Percentiles rank a stretch among this genome's conserved stretches.
Evolutionary conservation across 2,329 filamentous ascomycete genomes (phyloP).

Genomic region (Camptophora hylomeconis): DNA sequence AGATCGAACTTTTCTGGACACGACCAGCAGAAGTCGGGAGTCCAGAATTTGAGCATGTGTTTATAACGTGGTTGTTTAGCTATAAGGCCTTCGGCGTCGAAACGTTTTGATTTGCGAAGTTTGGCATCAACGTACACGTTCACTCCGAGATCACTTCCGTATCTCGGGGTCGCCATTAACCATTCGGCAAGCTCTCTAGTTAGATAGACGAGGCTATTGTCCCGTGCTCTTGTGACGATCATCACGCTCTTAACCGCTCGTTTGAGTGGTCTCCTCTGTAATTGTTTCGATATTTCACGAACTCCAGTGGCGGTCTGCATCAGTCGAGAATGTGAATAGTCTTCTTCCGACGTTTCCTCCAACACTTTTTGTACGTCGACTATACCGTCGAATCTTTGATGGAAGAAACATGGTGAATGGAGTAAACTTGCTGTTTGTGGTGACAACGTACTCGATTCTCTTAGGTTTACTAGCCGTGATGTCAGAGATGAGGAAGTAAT

Average conservation of each 20-base stretch:
- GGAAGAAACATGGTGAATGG: slow-evolving; percentile 93
- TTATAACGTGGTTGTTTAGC: slow-evolving; percentile 63
- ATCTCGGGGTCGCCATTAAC: slow-evolving; percentile 77
- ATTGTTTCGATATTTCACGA: slow-evolving; percentile 86
- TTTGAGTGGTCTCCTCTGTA: slow-evolving; percentile 83
- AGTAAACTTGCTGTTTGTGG: slow-evolving; percentile 45
- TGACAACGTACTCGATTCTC: slow-evolving; percentile 37
- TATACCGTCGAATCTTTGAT: slow-evolving; percentile 90
- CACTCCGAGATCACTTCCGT: slow-evolving; percentile 78
- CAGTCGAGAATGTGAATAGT: slow-evolving; percentile 82
- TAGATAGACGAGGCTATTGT: slow-evolving; percentile 81
- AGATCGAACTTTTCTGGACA: slow-evolving; percentile 91
- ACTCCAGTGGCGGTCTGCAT: slow-evolving; percentile 93
- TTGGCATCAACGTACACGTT: slow-evolving; percentile 99
- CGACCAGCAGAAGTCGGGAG: slow-evolving; percentile 86
- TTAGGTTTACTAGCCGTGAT: too few relatives aligned
- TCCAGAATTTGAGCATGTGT: slow-evolving; percentile 88
- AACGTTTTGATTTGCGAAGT: slow-evolving; percentile 74
- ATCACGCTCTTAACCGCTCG: slow-evolving; percentile 87
- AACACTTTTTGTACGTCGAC: slow-evolving; percentile 91
- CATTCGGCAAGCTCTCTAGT: slow-evolving; percentile 80
- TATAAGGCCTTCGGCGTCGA: slow-evolving; percentile 61
- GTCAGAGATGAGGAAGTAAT: slow-evolving; percentile 51
- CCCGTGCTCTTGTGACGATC: slow-evolving; percentile 96
- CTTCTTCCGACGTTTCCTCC: slow-evolving; percentile 79